phyloP scores from a whole-genome alignment of 2,329 filamentous ascomycete genomes.

The Pseudogymnoascus sp. region DNA sequence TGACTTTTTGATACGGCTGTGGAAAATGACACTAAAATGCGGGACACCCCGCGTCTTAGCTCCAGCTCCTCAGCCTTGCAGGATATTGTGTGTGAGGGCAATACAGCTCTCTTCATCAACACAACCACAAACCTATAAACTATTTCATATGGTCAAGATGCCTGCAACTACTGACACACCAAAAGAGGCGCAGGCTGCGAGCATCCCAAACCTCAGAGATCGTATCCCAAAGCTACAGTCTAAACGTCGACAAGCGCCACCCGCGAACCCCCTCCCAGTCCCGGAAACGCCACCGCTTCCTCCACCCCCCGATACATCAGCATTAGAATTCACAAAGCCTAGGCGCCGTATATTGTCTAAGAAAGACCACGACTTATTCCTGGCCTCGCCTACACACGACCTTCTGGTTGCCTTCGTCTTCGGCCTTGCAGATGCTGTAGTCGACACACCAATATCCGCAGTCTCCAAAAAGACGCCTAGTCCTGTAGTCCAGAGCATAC shows the following conservation, averaged over 20 bases:
- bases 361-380: constrained; percentile 74
- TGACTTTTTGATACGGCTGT: constrained; percentile 10
- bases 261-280: constrained; percentile 52
- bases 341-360: constrained; percentile 73
- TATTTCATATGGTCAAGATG: constrained; percentile 17
- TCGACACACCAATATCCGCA: constrained; percentile 60
- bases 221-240: constrained; percentile 62
- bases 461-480: constrained; percentile 46
- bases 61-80: constrained; percentile 8
- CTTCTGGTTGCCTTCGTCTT: constrained; percentile 83
- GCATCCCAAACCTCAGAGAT: constrained; percentile 45
- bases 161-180: constrained; percentile 18
- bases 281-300: constrained; percentile 71
- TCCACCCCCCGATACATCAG: constrained; percentile 53
- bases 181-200: constrained; percentile 14
- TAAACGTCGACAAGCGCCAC: constrained; percentile 45
- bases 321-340: constrained; percentile 58
- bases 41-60: constrained; percentile 10
- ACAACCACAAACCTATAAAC: constrained; percentile 12
- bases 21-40: constrained; percentile 11
- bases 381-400: constrained; percentile 65
- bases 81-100: neutral
- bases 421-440: constrained; percentile 72
- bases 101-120: constrained; percentile 10
- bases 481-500: constrained; percentile 52